phyloP scores from a whole-genome alignment of 495 filamentous ascomycete genomes.

The Mytilinidion resinicola region DNA sequence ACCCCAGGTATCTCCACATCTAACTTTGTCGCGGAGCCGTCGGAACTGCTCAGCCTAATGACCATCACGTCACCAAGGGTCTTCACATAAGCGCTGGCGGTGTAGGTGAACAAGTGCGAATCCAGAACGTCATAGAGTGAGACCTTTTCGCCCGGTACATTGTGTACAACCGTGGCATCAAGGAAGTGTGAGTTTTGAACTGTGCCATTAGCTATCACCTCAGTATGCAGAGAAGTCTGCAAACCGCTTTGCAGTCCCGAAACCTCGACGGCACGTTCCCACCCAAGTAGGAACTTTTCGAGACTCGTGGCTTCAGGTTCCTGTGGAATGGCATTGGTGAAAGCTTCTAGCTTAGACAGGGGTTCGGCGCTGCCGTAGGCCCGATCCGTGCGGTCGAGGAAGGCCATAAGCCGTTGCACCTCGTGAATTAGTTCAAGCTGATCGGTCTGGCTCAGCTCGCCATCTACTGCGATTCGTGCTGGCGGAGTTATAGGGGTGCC shows the following conservation, averaged over 20 bases:
- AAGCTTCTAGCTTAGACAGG: slow-evolving; percentile 40
- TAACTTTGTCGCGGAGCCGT: slow-evolving; percentile 41
- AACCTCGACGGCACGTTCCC: slow-evolving; percentile 10
- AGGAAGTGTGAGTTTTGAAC: slow-evolving; percentile 41
- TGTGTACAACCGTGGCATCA: slow-evolving; percentile 34
- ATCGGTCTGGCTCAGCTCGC: slow-evolving; percentile 43
- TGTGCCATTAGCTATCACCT: slow-evolving; percentile 28
- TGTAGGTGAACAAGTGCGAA: slow-evolving; percentile 53
- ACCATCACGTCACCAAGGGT: slow-evolving; percentile 62
- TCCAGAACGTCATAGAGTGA: slow-evolving; percentile 74
- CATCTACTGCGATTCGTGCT: slow-evolving; percentile 48
- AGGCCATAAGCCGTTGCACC: slow-evolving; percentile 77
- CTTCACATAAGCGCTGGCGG: slow-evolving; percentile 44
- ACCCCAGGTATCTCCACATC: slow-evolving; percentile 62
- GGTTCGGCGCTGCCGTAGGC: slow-evolving; percentile 73
- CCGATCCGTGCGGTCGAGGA: slow-evolving; percentile 69
- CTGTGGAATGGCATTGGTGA: neutral
- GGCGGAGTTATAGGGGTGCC: slow-evolving; percentile 57
- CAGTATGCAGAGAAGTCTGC: slow-evolving; percentile 10
- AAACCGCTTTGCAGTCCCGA: neutral
- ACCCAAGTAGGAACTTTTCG: slow-evolving; percentile 19
- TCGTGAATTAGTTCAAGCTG: slow-evolving; percentile 45
- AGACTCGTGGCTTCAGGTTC: slow-evolving; percentile 10
- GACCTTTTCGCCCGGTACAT: slow-evolving; percentile 22
- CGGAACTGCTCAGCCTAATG: slow-evolving; percentile 48